These are phyloP conservation scores for Xylaria multiplex DNA, from an alignment of 2,329 filamentous ascomycete species.

Conservation along the genomic window DNA sequence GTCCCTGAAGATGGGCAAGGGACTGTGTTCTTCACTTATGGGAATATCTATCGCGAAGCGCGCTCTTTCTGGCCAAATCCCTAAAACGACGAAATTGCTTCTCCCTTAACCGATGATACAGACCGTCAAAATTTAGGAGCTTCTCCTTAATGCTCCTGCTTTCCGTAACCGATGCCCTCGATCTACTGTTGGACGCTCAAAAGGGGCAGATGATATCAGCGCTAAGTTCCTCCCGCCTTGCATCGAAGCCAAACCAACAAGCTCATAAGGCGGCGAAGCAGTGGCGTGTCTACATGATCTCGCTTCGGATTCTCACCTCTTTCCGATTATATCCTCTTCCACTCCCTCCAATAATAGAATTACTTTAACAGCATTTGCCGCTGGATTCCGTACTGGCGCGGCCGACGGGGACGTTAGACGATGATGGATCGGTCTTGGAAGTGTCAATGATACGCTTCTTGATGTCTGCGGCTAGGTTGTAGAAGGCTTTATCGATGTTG, in stretches of 20 bases:
- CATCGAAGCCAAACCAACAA: conserved; percentile 26
- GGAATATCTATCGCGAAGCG: conserved; percentile 38
- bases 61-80: conserved; percentile 27
- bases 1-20: conserved; percentile 33
- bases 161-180: conserved; percentile 23
- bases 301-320: conserved; percentile 14
- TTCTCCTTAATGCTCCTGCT: conserved; percentile 17
- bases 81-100: conserved; percentile 32
- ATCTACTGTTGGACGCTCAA: conserved; percentile 32
- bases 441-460: conserved; percentile 98
- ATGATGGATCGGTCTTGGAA: conserved; percentile 75
- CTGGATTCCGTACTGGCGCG: conserved; percentile 65
- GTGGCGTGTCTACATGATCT: conserved; percentile 11
- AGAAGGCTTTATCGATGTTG: conserved; percentile 99
- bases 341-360: not conserved
- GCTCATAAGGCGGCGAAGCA: conserved; percentile 19
- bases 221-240: conserved; percentile 13
- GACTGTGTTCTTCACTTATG: conserved; percentile 27
- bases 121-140: conserved; percentile 28
- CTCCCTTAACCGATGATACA: conserved; percentile 30
- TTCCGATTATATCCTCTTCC: conserved; percentile 11
- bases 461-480: conserved; percentile 92
- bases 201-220: conserved; percentile 32
- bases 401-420: conserved; percentile 74
- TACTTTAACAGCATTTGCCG: conserved; percentile 79